phyloP scores from a whole-genome alignment of 306 rosid genomes.

The Echinosophora koreensis region DNA sequence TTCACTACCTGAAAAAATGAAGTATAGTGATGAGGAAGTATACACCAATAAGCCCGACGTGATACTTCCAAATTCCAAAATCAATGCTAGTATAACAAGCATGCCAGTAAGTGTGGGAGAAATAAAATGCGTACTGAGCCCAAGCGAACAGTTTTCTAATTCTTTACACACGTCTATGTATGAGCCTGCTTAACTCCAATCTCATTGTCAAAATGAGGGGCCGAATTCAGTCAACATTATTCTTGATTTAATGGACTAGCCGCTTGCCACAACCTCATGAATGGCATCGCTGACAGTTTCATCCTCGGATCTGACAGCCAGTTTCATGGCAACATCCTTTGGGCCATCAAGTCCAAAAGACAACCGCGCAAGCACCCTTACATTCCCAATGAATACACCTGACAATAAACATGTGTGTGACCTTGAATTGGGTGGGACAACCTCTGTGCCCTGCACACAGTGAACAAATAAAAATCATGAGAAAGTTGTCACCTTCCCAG shows the following conservation, averaged over 20 bases:
- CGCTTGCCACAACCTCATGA: slow-evolving; percentile 92
- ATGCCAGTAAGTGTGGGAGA: slow-evolving; percentile 37
- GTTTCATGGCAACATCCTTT: slow-evolving; percentile 94
- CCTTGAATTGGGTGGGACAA: slow-evolving; percentile 87
- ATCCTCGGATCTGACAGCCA: slow-evolving; percentile 84
- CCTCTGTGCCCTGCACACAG: slow-evolving; percentile 86
- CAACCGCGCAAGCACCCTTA: slow-evolving; percentile 82
- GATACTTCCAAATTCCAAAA: neutral
- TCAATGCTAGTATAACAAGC: slow-evolving; percentile 42
- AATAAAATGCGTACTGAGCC: slow-evolving; percentile 19
- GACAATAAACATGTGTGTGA: slow-evolving; percentile 86
- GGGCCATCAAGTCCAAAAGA: slow-evolving; percentile 92
- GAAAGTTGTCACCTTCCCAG: slow-evolving; percentile 33
- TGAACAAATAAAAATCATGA: slow-evolving; percentile 19
- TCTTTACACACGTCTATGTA: slow-evolving; percentile 59
- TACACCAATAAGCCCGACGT: slow-evolving; percentile 21
- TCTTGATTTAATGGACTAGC: slow-evolving; percentile 59
- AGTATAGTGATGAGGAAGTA: slow-evolving; percentile 32
- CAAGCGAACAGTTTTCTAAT: slow-evolving; percentile 44
- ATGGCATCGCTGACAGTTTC: slow-evolving; percentile 81
- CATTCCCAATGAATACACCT: slow-evolving; percentile 85
- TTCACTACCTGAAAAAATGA: slow-evolving; percentile 43
- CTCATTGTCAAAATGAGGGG: slow-evolving; percentile 48
- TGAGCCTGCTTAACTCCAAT: slow-evolving; percentile 51
- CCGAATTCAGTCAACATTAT: slow-evolving; percentile 43